Evolutionary conservation across 2,329 filamentous ascomycete species (phyloP).

Genomic region (Fusarium anthophilum): DNA sequence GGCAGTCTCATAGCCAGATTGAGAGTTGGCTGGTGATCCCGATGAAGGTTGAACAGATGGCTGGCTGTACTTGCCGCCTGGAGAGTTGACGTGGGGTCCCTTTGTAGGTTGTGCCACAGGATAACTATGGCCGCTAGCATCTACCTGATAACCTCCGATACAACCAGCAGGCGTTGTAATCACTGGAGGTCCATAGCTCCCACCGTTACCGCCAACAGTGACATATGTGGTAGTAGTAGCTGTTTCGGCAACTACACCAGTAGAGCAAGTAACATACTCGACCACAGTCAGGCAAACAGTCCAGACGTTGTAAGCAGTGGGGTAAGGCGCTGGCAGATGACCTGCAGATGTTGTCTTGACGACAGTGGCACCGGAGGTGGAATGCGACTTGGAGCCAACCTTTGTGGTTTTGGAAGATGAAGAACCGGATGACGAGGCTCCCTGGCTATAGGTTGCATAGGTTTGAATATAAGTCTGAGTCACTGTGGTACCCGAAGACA

Average conservation of each 20-base stretch:
- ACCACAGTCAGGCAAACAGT: neutral
- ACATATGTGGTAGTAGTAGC: neutral
- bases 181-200: neutral
- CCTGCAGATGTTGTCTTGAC: neutral
- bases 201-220: neutral
- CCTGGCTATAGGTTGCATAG: neutral
- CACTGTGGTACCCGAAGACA: neutral
- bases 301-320: neutral
- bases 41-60: too few relatives aligned
- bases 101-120: neutral
- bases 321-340: neutral
- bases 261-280: neutral
- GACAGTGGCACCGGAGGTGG: neutral
- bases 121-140: neutral
- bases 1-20: too few relatives aligned
- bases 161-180: neutral
- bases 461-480: neutral
- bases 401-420: neutral
- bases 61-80: too few relatives aligned
- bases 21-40: neutral
- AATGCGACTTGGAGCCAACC: neutral
- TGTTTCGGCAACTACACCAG: neutral
- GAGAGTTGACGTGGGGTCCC: too few relatives aligned
- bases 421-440: accelerated
- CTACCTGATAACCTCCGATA: neutral